Evolutionary conservation across 805 yeast genomes (phyloP).

Genomic region (Candida rishiriensis): DNA sequence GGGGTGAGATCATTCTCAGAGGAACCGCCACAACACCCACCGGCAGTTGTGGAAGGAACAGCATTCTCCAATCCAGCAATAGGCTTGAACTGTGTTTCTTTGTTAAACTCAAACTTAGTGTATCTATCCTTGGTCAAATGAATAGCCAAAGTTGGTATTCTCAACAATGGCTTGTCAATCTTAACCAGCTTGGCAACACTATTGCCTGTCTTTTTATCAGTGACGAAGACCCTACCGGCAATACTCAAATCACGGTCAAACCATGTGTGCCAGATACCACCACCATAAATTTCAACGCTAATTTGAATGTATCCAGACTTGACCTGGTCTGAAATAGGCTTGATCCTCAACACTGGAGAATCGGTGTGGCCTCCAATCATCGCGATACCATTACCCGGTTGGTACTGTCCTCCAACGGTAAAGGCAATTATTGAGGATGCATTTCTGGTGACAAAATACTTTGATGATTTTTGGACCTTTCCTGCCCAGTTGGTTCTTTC

Average conservation of each 20-base stretch:
- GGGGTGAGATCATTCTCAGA: conserved; percentile 34
- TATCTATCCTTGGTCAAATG: conserved; percentile 79
- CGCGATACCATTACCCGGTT: conserved; percentile 76
- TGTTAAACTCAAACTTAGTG: conserved; percentile 80
- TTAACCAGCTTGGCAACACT: conserved; percentile 67
- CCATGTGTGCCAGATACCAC: conserved; percentile 96
- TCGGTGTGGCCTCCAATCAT: conserved; percentile 97
- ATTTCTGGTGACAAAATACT: conserved; percentile 85
- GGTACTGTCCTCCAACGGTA: conserved; percentile 68
- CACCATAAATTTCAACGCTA: conserved; percentile 94
- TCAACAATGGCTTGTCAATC: conserved; percentile 74
- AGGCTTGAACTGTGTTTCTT: conserved; percentile 82
- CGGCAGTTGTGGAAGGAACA: conserved; percentile 2
- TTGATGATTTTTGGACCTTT: conserved; percentile 47
- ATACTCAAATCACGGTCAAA: conserved; percentile 88
- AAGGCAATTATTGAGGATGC: conserved; percentile 87
- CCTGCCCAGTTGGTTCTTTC: conserved; percentile 74
- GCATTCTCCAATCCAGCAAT: conserved; percentile 58
- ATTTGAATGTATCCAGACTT: conserved; percentile 79
- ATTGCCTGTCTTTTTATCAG: conserved; percentile 39
- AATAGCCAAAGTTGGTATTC: conserved; percentile 93
- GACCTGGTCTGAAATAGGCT: conserved; percentile 72
- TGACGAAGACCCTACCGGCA: conserved; percentile 87
- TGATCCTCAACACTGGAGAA: conserved; percentile 83
- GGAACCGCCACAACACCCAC: conserved; percentile 47